A percentile compares a stretch with the other conserved stretches of the same genome.
phyloP scores from a whole-genome alignment of 352 stramenopile species.

The Paralagenidium karlingii region DNA sequence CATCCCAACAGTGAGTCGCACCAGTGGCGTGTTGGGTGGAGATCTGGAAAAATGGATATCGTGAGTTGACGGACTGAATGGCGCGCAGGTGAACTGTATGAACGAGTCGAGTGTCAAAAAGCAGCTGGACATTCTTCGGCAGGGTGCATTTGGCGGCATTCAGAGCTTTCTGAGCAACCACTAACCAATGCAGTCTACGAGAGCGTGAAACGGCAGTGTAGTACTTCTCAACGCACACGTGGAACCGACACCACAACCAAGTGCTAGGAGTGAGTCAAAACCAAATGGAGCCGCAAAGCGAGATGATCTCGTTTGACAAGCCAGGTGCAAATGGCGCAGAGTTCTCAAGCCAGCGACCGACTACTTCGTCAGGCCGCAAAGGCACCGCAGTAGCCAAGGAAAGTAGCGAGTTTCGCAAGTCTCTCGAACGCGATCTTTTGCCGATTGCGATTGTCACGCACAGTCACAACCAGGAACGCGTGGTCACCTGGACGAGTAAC shows the following conservation, averaged over 20 bases:
- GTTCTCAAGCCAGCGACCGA: no score
- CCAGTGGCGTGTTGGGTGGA: no score
- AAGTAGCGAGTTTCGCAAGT: slow-evolving; percentile 71
- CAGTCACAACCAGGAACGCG: no score
- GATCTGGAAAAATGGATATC: no score
- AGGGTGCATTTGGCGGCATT: slow-evolving; percentile 54
- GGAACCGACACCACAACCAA: no score
- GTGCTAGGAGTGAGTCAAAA: neutral
- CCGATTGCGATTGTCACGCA: slow-evolving; percentile 44
- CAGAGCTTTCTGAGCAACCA: slow-evolving; percentile 9
- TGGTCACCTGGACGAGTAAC: slow-evolving; percentile 41
- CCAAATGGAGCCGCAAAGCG: neutral
- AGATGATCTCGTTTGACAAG: slow-evolving; percentile 42
- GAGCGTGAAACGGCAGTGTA: no score
- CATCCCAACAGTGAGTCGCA: slow-evolving; percentile 85
- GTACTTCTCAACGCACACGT: no score
- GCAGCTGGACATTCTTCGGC: slow-evolving; percentile 51
- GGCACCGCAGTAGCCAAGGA: no score
- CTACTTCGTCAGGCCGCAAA: slow-evolving; percentile 38
- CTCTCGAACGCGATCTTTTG: slow-evolving; percentile 50
- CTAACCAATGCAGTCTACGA: no score
- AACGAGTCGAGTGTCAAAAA: slow-evolving; percentile 45
- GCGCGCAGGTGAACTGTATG: slow-evolving; percentile 54
- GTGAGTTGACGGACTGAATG: no score
- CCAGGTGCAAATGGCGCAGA: neutral